Evolutionary conservation across 2,329 filamentous ascomycete genomes (phyloP), one percentile per base, ranked within the genome.

Genomic region (Talaromyces islandicus): DNA sequence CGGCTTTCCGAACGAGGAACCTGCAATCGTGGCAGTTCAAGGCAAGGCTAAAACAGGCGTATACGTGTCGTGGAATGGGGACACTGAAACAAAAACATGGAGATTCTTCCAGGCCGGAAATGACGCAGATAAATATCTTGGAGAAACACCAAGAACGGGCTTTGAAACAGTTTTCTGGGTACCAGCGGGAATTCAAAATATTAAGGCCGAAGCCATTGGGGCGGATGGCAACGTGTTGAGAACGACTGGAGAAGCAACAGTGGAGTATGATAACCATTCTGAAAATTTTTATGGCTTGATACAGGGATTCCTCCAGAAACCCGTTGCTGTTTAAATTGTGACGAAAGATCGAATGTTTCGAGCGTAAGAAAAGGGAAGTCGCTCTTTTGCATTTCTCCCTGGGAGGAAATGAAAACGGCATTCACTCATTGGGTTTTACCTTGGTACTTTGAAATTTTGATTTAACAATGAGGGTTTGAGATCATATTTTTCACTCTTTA

Each of bases 1-100:
- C 3, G 74, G 74, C 0, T 63, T 70, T 6, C 71, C 75, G 0
- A 66, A 64, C 14, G 74, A 75, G 54, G 67, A 66, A 1, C 75
- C 75, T 1, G 71, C 74, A 0, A 69, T 77, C 17, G 68, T 73
- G 6, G 76, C 76, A 4, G 71, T 71, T 48, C 68, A 68, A 19
- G 71, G 72, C 4, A 62, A 68, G 7, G 65, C 67, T 1, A 65
- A 64, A 24, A 71, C 67, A 9, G 71, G 74, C 9, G 69, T 78
- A n/a, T 86, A 81, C 68, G 81, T 84, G 2, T 83, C 79, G 4
- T 83, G 80, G 81, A 83, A 83, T 60, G 81, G 81, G 4, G 79
- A 80, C 54, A 83, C 79, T 0, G 75, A 79, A 65, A 79, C 77
- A 0, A 70, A 66, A 3, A 46, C 59, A 4, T 83, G 83, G 84